Evolutionary conservation across 2,329 filamentous ascomycete genomes (phyloP), one percentile per base, ranked within the genome.

Genomic region (Dryadomyces sulphureus): DNA sequence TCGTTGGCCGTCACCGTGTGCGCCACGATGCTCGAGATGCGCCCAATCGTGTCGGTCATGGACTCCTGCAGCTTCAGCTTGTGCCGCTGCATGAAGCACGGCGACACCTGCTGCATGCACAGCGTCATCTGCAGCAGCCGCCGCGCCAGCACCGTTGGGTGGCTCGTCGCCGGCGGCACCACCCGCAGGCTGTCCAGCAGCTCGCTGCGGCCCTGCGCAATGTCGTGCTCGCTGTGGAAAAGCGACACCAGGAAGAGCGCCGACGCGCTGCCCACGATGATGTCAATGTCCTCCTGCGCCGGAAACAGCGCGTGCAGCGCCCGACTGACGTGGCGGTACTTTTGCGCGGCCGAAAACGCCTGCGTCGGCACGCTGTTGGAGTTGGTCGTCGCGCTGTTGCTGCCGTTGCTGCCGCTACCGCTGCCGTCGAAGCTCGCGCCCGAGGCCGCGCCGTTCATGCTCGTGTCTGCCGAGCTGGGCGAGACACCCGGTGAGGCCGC

Each of bases 1-100:
- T 77, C 70, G 34, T 74, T 67, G 4, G 63, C 64, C 0, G 68
- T 68, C 4, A 77, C 67, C 5, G 66, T 56, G 5, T 60, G 58
- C 3, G 55, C 54, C 2, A 65, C 56, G 0, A 58, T 51, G 7
- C 55, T 54, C 2, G 63, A 54, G 47, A 64, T 62, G 45, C 55
- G 58, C 24, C 17, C 49, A 50, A 64, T 62, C n/a, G 55, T 36
- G 1, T 55, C 52, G 1, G 53, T 48, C 11, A 59, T 25, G 12
- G 57, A 44, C 9, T 54, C 49, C 16, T 51, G 53, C 3, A 54
- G 45, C 12, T 54, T 50, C n/a, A 67, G 56, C 7, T 52, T 42
- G 19, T 53, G 53, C 41, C 46, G 47, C 1, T 54, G 50, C 24
- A 60, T 50, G 17, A 57, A 56, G 27, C 49, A 48, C 0, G 63